These are phyloP conservation scores for Sphagnum magellanicum DNA, from an alignment of 228 moss, liverwort and hornwort species.

Conservation along the genomic window DNA sequence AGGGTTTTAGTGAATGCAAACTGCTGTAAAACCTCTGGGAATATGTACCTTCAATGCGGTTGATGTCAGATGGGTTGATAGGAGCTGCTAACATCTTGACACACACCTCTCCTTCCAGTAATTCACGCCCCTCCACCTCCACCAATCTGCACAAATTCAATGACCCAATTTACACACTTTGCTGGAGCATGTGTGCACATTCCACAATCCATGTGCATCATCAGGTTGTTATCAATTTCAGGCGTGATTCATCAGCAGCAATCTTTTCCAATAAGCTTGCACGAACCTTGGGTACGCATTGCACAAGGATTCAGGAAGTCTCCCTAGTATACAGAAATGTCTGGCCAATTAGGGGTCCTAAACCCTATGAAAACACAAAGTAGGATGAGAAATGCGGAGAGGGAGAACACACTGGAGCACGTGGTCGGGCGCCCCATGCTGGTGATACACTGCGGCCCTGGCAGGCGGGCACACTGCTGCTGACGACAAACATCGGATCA, in stretches of 20 bases:
- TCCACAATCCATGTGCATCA: background rate
- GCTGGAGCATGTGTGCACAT: background rate
- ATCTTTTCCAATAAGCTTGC: background rate
- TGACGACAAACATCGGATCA: constrained; percentile 10
- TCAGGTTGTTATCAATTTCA: background rate
- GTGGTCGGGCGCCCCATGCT: constrained; percentile 69
- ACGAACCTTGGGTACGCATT: too few species aligned
- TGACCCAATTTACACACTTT: too few species aligned
- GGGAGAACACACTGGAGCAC: constrained; percentile 58
- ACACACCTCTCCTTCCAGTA: constrained; percentile 73
- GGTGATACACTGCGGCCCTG: constrained; percentile 63
- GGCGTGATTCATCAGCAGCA: background rate
- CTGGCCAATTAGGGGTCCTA: too few species aligned
- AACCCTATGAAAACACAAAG: too few species aligned
- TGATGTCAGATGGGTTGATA: constrained; percentile 92
- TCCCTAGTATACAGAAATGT: background rate
- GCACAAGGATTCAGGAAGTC: background rate
- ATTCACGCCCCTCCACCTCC: constrained; percentile 49
- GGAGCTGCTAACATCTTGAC: constrained; percentile 96
- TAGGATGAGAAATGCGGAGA: background rate
- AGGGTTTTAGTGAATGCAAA: too few species aligned
- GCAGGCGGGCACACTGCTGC: constrained; percentile 57
- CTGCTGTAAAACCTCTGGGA: too few species aligned
- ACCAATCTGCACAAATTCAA: constrained; percentile 36
- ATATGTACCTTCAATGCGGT: constrained; percentile 67